Evolutionary conservation across 257 asterid species (phyloP).

Genomic region (Solanum sparsipilum): DNA sequence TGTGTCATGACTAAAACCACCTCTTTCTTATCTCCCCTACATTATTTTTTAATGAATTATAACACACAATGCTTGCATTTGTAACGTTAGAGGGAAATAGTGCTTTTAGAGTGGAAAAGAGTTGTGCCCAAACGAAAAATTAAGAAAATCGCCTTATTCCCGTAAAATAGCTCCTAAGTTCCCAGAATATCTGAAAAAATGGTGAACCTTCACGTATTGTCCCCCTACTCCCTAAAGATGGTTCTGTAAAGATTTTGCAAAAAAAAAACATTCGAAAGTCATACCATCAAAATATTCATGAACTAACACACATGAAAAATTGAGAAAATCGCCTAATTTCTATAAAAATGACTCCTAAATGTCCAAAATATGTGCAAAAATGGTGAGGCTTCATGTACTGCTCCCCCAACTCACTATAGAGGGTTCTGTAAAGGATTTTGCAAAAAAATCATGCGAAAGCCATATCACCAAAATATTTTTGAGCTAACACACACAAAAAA

Average conservation of each 20-base stretch:
- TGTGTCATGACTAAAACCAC: not conserved
- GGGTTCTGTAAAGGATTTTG: not conserved
- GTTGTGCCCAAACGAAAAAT: not conserved
- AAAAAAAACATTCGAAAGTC: not conserved
- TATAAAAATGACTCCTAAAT: not conserved
- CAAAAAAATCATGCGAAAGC: no score
- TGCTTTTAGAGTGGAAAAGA: not conserved
- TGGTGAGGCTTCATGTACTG: not conserved
- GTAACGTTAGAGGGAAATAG: not conserved
- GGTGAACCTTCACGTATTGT: not conserved
- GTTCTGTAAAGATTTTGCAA: not conserved
- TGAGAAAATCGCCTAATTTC: no score
- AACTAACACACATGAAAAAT: not conserved
- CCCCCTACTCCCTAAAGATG: not conserved
- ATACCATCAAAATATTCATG: not conserved
- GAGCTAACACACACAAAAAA: not conserved
- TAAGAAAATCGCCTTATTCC: no score
- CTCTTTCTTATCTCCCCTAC: not conserved
- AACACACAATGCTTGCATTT: not conserved
- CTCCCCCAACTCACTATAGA: not conserved
- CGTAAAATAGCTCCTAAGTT: no score
- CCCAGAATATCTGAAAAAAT: no score
- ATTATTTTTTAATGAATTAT: not conserved
- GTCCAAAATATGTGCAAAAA: not conserved
- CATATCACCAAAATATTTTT: no score